Conservation (phyloP, 2,329 filamentous ascomycete genomes). For the Tothia fuscella region DNA sequence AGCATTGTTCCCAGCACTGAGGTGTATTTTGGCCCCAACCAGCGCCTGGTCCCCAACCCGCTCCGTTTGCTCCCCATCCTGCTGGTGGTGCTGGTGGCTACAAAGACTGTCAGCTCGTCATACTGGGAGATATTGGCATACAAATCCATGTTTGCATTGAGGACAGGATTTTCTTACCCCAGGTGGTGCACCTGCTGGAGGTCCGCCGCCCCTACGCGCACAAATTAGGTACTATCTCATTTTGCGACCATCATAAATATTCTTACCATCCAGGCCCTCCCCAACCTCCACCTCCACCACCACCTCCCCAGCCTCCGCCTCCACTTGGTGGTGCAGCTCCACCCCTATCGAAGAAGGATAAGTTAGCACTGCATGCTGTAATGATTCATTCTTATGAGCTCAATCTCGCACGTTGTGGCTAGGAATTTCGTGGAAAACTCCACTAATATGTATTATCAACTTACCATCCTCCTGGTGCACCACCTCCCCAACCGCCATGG, state of each 20-base stretch:
- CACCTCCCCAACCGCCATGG: background rate
- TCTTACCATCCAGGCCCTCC: too few relatives aligned
- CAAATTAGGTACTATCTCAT: too few relatives aligned
- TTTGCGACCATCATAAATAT: too few relatives aligned
- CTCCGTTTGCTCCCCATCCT: background rate
- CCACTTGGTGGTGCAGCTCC: conserved; percentile 3
- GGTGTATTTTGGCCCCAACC: background rate
- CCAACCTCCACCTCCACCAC: background rate
- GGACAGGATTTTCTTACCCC: too few relatives aligned
- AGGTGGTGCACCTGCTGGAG: too few relatives aligned
- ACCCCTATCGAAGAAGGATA: too few relatives aligned
- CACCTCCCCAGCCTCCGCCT: background rate
- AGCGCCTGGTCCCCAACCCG: background rate
- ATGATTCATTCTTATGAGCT: background rate
- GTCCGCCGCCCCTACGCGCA: too few relatives aligned
- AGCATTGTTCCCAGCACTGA: background rate
- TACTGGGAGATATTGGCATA: too few relatives aligned
- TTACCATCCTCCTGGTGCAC: background rate
- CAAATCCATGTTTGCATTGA: too few relatives aligned
- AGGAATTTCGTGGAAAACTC: conserved; percentile 3
- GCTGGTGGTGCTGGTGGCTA: background rate
- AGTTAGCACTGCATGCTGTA: too few relatives aligned
- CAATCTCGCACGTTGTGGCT: background rate
- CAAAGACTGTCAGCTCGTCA: too few relatives aligned
- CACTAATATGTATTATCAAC: background rate